phyloP scores from a whole-genome alignment of 2,329 filamentous ascomycete genomes.

The Xylariomycetidae sp. region DNA sequence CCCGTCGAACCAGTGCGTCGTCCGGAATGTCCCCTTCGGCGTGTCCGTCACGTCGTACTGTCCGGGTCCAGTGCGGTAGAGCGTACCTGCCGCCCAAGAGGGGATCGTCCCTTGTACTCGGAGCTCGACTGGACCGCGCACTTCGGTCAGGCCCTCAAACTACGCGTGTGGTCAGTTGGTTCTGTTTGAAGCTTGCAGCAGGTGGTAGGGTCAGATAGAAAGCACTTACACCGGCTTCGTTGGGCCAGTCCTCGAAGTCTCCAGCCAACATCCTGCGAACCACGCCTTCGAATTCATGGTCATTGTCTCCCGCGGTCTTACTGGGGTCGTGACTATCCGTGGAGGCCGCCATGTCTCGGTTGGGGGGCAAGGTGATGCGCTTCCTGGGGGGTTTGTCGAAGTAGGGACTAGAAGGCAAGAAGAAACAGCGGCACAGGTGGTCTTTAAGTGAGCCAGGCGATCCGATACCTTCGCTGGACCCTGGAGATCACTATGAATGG shows the following conservation, averaged over 20 bases:
- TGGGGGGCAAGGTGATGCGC: too few relatives aligned
- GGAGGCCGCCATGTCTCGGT: too few relatives aligned
- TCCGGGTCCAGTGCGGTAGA: slow-evolving; percentile 72
- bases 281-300: slow-evolving; percentile 18
- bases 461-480: too few relatives aligned
- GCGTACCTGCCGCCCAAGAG: slow-evolving; percentile 60
- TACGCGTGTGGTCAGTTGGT: slow-evolving; percentile 25
- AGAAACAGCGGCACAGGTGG: too few relatives aligned
- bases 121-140: slow-evolving; percentile 59
- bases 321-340: too few relatives aligned
- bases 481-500: too few relatives aligned
- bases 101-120: slow-evolving; percentile 62
- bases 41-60: slow-evolving; percentile 54
- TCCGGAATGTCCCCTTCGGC: slow-evolving; percentile 50
- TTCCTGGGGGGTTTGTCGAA: too few relatives aligned
- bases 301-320: too few relatives aligned
- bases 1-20: slow-evolving; percentile 78
- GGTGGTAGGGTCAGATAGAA: too few relatives aligned
- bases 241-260: slow-evolving; percentile 40
- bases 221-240: slow-evolving; percentile 43
- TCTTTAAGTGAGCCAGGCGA: too few relatives aligned
- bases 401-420: too few relatives aligned
- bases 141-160: slow-evolving; percentile 64
- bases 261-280: slow-evolving; percentile 12
- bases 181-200: too few relatives aligned